phyloP scores from a whole-genome alignment of 2,329 filamentous ascomycete species.

The Emergomyces africanus region DNA sequence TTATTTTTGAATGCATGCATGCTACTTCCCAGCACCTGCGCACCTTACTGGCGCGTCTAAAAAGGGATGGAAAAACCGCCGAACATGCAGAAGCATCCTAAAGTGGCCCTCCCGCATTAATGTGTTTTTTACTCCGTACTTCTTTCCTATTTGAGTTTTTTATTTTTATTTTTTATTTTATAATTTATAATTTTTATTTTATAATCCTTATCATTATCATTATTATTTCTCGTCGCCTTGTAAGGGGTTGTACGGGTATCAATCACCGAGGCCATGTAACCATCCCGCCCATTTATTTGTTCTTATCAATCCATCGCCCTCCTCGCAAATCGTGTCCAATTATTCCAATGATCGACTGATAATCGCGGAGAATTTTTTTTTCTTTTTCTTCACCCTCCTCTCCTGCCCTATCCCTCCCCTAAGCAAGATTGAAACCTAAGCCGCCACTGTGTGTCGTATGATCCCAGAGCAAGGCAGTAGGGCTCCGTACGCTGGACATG shows the following conservation, averaged over 20 bases:
- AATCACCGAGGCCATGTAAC: neutral
- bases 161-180: too few species aligned
- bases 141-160: too few species aligned
- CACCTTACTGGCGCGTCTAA: too few species aligned
- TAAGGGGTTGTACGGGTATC: neutral
- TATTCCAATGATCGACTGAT: neutral
- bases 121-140: too few species aligned
- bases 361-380: neutral
- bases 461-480: neutral
- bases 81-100: too few species aligned
- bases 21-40: too few species aligned
- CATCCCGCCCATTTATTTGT: neutral
- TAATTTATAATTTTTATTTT: too few species aligned
- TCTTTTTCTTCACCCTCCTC: neutral
- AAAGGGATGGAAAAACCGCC: too few species aligned
- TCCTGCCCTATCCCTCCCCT: neutral
- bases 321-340: neutral
- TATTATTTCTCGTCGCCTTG: neutral
- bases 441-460: neutral
- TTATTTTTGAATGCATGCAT: too few species aligned
- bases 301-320: neutral
- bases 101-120: neutral
- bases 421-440: neutral
- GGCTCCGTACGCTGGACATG: neutral
- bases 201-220: too few species aligned